phyloP scores from a whole-genome alignment of 2,329 filamentous ascomycete species.

The Pseudocercospora eumusae region DNA sequence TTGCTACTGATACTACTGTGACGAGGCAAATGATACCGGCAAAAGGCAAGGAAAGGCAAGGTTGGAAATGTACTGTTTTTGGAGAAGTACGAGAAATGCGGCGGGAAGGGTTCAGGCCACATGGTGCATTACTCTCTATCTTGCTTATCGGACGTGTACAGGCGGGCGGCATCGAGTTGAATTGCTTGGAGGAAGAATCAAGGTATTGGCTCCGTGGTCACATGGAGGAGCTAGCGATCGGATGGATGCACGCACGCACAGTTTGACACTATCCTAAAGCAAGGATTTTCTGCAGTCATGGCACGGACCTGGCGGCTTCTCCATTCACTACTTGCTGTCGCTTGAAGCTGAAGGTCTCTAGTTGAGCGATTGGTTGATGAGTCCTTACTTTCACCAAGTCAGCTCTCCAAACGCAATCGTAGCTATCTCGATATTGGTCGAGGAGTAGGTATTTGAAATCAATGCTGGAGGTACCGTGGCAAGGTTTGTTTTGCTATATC shows the following conservation, averaged over 20 bases:
- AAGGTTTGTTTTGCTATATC: not conserved
- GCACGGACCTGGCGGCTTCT: not conserved
- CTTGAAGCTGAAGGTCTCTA: not conserved
- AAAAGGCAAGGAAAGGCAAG: not conserved
- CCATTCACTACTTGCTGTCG: not conserved
- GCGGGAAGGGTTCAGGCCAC: not conserved
- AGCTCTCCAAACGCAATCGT: too few species aligned
- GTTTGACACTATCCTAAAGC: not conserved
- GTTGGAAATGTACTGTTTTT: slow-evolving; percentile 3
- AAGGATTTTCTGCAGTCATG: not conserved
- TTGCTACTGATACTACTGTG: slow-evolving; percentile 1
- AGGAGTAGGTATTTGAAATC: not conserved
- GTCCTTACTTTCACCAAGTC: too few species aligned
- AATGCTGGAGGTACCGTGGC: not conserved
- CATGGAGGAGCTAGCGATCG: not conserved
- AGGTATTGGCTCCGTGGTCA: not conserved
- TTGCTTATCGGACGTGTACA: not conserved
- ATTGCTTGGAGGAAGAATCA: not conserved
- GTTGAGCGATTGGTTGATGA: not conserved
- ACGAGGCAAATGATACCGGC: not conserved
- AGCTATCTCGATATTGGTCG: too few species aligned
- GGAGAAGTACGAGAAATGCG: not conserved
- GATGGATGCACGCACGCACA: slow-evolving; percentile 7
- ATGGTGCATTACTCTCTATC: not conserved
- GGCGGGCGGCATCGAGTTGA: slow-evolving; percentile 2